Percentiles rank a stretch among this genome's conserved stretches.
Evolutionary conservation across 1,284 basidiomycete genomes (phyloP).

Genomic region (Pseudomicrostroma phylloplanum): DNA sequence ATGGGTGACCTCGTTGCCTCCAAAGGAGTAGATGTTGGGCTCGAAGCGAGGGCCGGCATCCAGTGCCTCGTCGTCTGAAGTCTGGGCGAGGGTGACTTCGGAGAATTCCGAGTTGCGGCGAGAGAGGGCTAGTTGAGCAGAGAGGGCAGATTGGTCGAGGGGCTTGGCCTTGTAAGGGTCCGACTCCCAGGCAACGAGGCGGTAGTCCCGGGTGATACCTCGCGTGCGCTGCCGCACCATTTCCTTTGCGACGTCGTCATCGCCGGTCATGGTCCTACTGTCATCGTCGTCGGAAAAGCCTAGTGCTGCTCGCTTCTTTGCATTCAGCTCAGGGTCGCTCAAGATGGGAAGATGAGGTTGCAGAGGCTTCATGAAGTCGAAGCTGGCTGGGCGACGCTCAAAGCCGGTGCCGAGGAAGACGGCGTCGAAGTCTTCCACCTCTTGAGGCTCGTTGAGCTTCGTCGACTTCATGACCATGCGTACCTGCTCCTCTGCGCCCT

Average conservation of each 20-base stretch:
- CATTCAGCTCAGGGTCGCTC: conserved; percentile 16
- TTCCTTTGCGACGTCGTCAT: conserved; percentile 31
- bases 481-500: conserved; percentile 9
- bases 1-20: conserved; percentile 47
- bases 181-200: conserved; percentile 27
- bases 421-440: conserved; percentile 30
- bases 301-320: conserved; percentile 9
- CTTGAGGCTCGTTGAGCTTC: conserved; percentile 6
- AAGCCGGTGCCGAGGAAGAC: conserved; percentile 48
- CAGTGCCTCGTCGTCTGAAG: neutral
- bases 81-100: neutral
- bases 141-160: neutral
- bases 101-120: conserved; percentile 1
- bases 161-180: conserved; percentile 10
- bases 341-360: conserved; percentile 34
- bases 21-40: conserved; percentile 38
- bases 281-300: conserved; percentile 26
- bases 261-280: conserved; percentile 1
- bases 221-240: conserved; percentile 29
- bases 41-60: conserved; percentile 10
- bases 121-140: neutral
- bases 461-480: conserved; percentile 13
- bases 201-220: conserved; percentile 47
- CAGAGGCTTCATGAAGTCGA: conserved; percentile 35
- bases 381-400: conserved; percentile 22